These are phyloP conservation scores for Silene coronaria DNA, from an alignment of 179 eudicot species.

Conservation along the genomic window DNA sequence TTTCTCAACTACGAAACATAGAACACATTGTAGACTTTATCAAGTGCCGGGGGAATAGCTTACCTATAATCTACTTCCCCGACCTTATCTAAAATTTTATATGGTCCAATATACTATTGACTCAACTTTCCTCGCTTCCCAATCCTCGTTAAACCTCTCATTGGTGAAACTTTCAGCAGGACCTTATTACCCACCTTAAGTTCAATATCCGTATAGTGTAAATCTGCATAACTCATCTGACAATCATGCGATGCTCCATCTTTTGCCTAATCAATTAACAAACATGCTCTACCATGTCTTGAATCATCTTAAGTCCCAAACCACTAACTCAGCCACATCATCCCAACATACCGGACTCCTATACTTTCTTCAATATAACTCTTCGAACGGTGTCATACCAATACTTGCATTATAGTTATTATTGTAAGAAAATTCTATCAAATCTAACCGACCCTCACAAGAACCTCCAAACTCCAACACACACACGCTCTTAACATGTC, in stretches of 20 bases:
- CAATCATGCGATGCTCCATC: not conserved
- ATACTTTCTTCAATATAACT: not conserved
- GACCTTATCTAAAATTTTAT: not conserved
- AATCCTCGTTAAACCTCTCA: no score
- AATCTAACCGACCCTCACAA: not conserved
- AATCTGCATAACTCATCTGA: not conserved
- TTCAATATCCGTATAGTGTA: not conserved
- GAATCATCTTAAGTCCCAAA: no score
- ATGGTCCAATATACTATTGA: not conserved
- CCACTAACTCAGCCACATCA: not conserved
- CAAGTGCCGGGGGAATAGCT: no score
- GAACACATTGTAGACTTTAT: no score
- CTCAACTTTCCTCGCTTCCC: not conserved
- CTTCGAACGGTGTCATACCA: not conserved
- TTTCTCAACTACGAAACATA: no score
- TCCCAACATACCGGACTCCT: not conserved
- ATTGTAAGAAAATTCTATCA: not conserved
- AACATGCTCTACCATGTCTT: not conserved
- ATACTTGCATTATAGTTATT: not conserved
- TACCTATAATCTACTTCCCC: no score
- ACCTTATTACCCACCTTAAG: not conserved
- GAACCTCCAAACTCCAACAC: not conserved
- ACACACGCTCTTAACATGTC: slow-evolving; percentile 2
- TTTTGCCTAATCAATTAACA: not conserved
- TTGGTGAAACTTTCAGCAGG: not conserved